A percentile compares a stretch with the other conserved stretches of the same genome.
These are phyloP conservation scores for Trichoderma harzianum DNA, from an alignment of 2,329 filamentous ascomycete genomes.

Conservation along the genomic window DNA sequence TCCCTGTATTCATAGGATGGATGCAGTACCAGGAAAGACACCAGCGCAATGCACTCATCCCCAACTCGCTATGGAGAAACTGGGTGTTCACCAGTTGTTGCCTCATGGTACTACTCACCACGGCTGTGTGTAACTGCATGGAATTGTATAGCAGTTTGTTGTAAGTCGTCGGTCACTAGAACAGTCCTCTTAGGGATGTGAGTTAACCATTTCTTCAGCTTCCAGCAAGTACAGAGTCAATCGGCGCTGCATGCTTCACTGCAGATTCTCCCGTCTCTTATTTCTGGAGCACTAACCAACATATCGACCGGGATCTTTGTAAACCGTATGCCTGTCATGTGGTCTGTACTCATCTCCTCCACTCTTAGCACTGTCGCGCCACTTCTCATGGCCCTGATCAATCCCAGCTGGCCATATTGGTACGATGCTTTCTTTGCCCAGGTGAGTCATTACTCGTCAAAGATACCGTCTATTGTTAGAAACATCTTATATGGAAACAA, in stretches of 20 bases:
- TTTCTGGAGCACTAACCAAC: conserved; percentile 43
- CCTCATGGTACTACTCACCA: conserved; percentile 45
- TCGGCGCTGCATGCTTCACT: conserved; percentile 45
- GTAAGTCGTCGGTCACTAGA: conserved; percentile 31
- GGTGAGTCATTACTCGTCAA: neutral
- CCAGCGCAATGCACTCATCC: conserved; percentile 54
- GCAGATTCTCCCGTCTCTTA: conserved; percentile 43
- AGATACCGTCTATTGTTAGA: neutral
- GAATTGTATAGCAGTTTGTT: conserved; percentile 49
- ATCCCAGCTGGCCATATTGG: conserved; percentile 51
- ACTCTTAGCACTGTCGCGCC: conserved; percentile 44
- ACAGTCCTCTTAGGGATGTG: neutral
- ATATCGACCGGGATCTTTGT: conserved; percentile 45
- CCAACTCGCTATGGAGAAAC: conserved; percentile 61
- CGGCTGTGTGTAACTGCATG: conserved; percentile 43
- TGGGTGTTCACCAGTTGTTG: conserved; percentile 54
- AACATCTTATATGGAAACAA: neutral
- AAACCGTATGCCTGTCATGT: conserved; percentile 38
- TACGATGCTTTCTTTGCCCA: conserved; percentile 42
- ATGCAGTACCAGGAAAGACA: conserved; percentile 45
- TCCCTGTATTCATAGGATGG: conserved; percentile 54
- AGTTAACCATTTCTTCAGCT: conserved; percentile 33
- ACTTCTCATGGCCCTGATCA: conserved; percentile 53
- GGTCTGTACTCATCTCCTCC: conserved; percentile 39
- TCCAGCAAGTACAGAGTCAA: conserved; percentile 48